These are phyloP conservation scores for Stemphylium vesicarium DNA, from an alignment of 2,329 filamentous ascomycete genomes.

Conservation along the genomic window DNA sequence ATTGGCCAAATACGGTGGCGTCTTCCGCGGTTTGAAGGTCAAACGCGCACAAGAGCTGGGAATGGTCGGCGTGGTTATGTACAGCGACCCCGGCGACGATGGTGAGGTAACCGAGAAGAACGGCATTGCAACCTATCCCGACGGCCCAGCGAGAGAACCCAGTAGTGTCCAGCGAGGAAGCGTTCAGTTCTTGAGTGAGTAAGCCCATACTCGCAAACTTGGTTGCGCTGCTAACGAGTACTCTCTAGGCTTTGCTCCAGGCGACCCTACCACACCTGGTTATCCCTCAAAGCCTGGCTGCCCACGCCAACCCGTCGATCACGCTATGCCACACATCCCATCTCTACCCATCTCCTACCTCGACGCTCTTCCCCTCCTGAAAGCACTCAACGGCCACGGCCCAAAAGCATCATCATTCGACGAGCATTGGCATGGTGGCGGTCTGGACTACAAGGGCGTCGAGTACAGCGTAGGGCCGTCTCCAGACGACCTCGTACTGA, in stretches of 20 bases:
- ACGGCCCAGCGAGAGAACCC: slow-evolving; percentile 85
- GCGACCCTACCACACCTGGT: slow-evolving; percentile 88
- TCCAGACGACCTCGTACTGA: slow-evolving; percentile 67
- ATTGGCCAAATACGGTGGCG: slow-evolving; percentile 80
- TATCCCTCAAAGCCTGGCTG: slow-evolving; percentile 92
- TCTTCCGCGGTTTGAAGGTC: slow-evolving; percentile 90
- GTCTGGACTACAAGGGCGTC: slow-evolving; percentile 79
- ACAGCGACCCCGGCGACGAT: slow-evolving; percentile 89
- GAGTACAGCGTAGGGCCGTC: slow-evolving; percentile 86
- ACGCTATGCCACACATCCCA: slow-evolving; percentile 80
- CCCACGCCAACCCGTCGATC: slow-evolving; percentile 73
- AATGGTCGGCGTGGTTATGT: slow-evolving; percentile 84
- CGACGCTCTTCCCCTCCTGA: slow-evolving; percentile 87
- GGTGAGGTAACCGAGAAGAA: slow-evolving; percentile 80
- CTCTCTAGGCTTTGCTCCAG: slow-evolving; percentile 61
- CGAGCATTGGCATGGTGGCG: slow-evolving; percentile 73
- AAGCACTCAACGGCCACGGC: slow-evolving; percentile 86
- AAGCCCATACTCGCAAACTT: neutral
- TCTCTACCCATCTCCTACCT: slow-evolving; percentile 89
- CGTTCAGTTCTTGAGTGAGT: slow-evolving; percentile 64
- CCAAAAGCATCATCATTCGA: slow-evolving; percentile 77
- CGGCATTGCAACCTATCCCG: slow-evolving; percentile 78
- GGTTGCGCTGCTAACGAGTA: slow-evolving; percentile 15
- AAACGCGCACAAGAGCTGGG: slow-evolving; percentile 91
- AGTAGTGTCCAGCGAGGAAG: slow-evolving; percentile 91